A percentile compares a stretch with the other conserved stretches of the same genome.
phyloP scores from a whole-genome alignment of 2,329 filamentous ascomycete genomes.

The Byssochlamys sp. region DNA sequence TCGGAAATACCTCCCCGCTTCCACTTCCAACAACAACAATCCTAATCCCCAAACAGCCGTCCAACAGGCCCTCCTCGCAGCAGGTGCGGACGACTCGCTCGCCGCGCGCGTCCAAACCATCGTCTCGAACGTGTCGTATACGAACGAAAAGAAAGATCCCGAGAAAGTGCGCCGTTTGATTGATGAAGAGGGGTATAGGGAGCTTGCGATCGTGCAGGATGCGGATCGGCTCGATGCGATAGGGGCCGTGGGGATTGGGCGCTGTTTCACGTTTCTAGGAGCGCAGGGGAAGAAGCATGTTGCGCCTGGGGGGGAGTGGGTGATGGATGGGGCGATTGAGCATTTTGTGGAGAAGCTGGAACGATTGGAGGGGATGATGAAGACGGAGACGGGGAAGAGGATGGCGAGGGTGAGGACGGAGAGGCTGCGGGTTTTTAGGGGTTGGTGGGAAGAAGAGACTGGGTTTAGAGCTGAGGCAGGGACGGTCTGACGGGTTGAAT shows the following conservation, averaged over 20 bases:
- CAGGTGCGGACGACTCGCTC: conserved; percentile 48
- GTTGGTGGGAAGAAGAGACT: conserved; percentile 48
- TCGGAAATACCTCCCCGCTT: conserved; percentile 58
- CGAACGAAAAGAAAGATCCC: conserved; percentile 58
- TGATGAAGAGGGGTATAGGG: conserved; percentile 48
- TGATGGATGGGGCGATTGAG: conserved; percentile 56
- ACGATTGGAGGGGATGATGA: conserved; percentile 52
- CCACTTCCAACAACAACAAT: background rate
- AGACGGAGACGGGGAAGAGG: conserved; percentile 44
- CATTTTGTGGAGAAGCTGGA: conserved; percentile 73
- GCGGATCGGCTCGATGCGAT: conserved; percentile 87
- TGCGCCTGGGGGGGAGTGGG: conserved; percentile 20
- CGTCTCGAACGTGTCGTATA: conserved; percentile 69
- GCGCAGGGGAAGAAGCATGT: conserved; percentile 33
- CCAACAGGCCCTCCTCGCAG: conserved; percentile 16
- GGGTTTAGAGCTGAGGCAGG: conserved; percentile 2
- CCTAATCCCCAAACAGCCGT: conserved; percentile 20
- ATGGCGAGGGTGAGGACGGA: conserved; percentile 43
- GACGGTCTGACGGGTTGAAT: background rate
- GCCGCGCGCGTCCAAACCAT: conserved; percentile 61
- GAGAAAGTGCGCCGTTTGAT: conserved; percentile 52
- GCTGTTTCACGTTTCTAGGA: conserved; percentile 68
- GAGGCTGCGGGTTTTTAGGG: conserved; percentile 40
- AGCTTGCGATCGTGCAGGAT: conserved; percentile 79
- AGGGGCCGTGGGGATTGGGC: conserved; percentile 72